Evolutionary conservation across 1,284 basidiomycete species (phyloP), one percentile per base, ranked within the genome.

Genomic region (Malassezia restricta): DNA sequence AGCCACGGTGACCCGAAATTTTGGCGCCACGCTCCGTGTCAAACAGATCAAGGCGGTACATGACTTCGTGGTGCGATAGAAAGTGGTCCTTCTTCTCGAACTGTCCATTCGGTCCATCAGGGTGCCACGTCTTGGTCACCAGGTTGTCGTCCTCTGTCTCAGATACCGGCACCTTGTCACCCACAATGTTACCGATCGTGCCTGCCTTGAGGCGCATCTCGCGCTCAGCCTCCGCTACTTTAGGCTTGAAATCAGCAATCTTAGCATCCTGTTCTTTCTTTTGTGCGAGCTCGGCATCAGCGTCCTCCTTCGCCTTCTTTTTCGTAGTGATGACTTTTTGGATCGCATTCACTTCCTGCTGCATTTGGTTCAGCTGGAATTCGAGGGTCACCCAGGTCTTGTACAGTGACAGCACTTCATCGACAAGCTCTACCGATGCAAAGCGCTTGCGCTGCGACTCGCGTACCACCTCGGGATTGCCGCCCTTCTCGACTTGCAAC

Each of bases 31-130:
- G 82, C 74, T 98, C 92, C 41, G 91, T 83, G 75, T 98, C 94
- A 79, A 92, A 91, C 6, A 87, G 87, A 68, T 95, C 90, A 32
- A 98, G 77, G 43, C 90, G 82, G 54, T 90, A 81, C 58, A 98
- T 81, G 40, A 98, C 90, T 77, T 96, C 91, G 74, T 98, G 91
- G 75, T 99, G 92, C 33, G 90, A 84, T 75, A 96, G 80, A 71
- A 96, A 88, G 50, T 81, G 83, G 7, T 75, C 74, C 57, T 76
- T 76, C 67, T 79, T 79, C 66, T 78, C 76, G 28, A 73, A 61
- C 63, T 72, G 63, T 6, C 61, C 81, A 58, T 83, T 80, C 41
- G 84, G 82, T 9, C 84, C 84, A 49, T 84, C 81, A 1, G 90
- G 89, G 76, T 90, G 85, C 86, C 87, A 96, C 57, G 82, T 86